phyloP scores from a whole-genome alignment of 1,139 yeast genomes.

The Taphrina populina region DNA sequence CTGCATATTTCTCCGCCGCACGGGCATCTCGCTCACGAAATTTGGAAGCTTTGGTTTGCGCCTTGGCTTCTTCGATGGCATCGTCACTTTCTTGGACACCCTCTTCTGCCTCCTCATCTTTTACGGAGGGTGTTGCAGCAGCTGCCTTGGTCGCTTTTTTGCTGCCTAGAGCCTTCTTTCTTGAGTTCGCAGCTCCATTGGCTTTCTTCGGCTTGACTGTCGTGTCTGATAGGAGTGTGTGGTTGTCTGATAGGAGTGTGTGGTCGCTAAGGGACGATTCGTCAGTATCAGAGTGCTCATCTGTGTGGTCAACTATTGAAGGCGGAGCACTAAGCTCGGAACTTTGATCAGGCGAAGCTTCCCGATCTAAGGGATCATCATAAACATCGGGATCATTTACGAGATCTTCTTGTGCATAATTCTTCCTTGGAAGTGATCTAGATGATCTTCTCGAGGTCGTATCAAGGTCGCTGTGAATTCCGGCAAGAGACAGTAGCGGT shows the following conservation, averaged over 20 bases:
- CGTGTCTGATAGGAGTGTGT: too few relatives aligned
- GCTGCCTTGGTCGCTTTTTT: neutral
- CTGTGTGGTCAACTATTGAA: slow-evolving; percentile 1
- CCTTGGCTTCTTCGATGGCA: slow-evolving; percentile 14
- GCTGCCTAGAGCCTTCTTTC: neutral
- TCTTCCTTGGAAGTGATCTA: slow-evolving; percentile 7
- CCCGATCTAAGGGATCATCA: slow-evolving; percentile 18
- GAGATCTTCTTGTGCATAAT: slow-evolving; percentile 20
- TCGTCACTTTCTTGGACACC: slow-evolving; percentile 1
- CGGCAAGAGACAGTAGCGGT: neutral
- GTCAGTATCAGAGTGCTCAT: slow-evolving; percentile 10
- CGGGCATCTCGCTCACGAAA: slow-evolving; percentile 22
- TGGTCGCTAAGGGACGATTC: slow-evolving; percentile 4
- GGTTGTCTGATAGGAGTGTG: neutral
- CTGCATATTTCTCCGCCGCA: slow-evolving; percentile 26
- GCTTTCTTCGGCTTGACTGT: slow-evolving; percentile 2
- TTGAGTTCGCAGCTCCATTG: neutral
- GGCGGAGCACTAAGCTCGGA: slow-evolving; percentile 26
- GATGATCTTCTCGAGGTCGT: slow-evolving; percentile 17
- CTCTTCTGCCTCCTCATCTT: slow-evolving; percentile 4
- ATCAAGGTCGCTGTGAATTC: neutral
- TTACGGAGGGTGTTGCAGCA: neutral
- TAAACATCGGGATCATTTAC: slow-evolving; percentile 24
- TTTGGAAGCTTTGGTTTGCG: slow-evolving; percentile 22
- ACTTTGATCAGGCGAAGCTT: slow-evolving; percentile 28